A percentile compares a stretch with the other conserved stretches of the same genome.
Conservation (phyloP, 805 yeast genomes). For the Ogataea naganishii region DNA sequence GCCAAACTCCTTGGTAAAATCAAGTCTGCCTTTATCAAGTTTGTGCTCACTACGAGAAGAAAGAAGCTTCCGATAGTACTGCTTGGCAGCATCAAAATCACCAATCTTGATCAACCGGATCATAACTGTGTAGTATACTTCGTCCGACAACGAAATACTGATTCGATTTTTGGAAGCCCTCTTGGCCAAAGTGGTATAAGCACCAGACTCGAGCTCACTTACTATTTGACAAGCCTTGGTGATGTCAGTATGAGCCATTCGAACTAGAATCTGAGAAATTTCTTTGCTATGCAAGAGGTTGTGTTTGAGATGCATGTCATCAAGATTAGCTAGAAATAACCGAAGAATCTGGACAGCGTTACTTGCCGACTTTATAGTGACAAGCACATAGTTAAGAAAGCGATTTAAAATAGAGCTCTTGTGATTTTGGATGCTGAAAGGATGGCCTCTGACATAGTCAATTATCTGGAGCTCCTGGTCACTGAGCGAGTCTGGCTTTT, state of each 20-base stretch:
- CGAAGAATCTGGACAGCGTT: no score
- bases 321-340: no score
- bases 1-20: neutral
- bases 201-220: conserved; percentile 2
- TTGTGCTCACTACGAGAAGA: conserved; percentile 1
- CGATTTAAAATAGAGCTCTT: no score
- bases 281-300: conserved; percentile 1
- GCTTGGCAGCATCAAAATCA: conserved; percentile 10
- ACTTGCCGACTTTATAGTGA: no score
- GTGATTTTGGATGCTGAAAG: no score
- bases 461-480: no score
- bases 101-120: conserved; percentile 10
- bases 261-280: conserved; percentile 5
- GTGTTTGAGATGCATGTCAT: conserved; percentile 1
- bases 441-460: no score
- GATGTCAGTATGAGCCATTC: conserved; percentile 8
- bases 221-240: conserved; percentile 5
- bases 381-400: no score
- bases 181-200: no score
- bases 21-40: conserved; percentile 1
- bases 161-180: no score
- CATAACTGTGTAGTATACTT: conserved; percentile 10
- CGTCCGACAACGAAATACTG: no score
- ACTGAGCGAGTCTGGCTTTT: no score
- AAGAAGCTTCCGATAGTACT: conserved; percentile 12